Base-by-base conservation (phyloP, 1,284 basidiomycete species). In the Kwoniella shivajii region DNA sequence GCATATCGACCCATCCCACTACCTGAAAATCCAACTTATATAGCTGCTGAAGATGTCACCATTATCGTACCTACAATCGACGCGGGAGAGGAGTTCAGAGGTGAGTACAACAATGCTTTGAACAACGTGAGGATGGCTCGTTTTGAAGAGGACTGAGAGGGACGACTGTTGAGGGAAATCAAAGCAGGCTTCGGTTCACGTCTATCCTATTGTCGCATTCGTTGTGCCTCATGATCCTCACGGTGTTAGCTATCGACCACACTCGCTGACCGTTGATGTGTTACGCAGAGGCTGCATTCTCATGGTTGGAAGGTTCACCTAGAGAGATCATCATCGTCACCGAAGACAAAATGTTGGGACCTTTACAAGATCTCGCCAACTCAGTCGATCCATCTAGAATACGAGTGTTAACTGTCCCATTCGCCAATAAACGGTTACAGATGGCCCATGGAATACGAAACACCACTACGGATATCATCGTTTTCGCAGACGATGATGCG, bases 21-120 rank as follows among this genome's bases (percentile, higher is more conserved):
- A 14, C 91, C 91, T 47, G 84, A 88, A 79, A 88, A 89, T 71
- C 90, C 91, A 0, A 93, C 91, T 18, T 95, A 93, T 77, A 80
- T 88, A 66, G 88, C 91, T 47, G 82, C 84, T 5, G 91, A 94
- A 76, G 91, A 95, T 82, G 91, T 95, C 64, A 94, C 92, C 27
- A 92, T 93, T 73, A 91, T 95, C 61, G 91, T 94, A 3, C 92
- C 91, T 36, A 94, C 91, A 62, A 94, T 95, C 72, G 91, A 95
- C 73, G 91, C 92, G 13, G 91, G 91, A 47, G 90, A 92, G 73
- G 90, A 92, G 78, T 93, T 95, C 82, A 89, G 90, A 56, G 75
- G 75, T 75, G 57, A 56, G 74, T 61, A n/a, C n/a, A n/a, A n/a
- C n/a, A n/a, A n/a, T n/a, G n/a, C n/a, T n/a, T n/a, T n/a, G n/a